Evolutionary conservation across 2,329 filamentous ascomycete species (phyloP), one percentile per base, ranked within the genome.

Genomic region (Sclerotiophoma versabilis): DNA sequence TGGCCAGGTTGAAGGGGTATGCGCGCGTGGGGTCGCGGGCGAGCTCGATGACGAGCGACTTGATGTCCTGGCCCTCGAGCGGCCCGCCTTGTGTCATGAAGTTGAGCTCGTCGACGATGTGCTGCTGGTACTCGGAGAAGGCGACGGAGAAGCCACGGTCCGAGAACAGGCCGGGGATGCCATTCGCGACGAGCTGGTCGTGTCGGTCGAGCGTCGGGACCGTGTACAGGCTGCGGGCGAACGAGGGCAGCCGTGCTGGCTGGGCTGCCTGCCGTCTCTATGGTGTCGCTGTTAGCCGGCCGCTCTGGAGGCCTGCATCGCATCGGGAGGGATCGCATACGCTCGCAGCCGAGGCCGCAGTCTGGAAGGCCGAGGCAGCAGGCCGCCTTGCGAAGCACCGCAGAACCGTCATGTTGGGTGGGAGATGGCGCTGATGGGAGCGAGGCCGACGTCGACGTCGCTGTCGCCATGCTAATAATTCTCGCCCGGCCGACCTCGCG

Each of bases 1-100:
- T 96, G 75, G 95, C 95, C 75, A 96, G 86, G 84, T 98, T 99
- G 87, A 99, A 99, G 73, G 89, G 81, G 65, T 88, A 83, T 34
- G 95, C 95, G 59, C 84, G 82, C 64, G 83, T 82, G 37, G 93
- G 89, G 69, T 95, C 85, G 75, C 92, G 91, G 56, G 93, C 90
- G 54, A 88, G 88, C 69, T 86, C 81, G 69, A 93, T 81, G 70
- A 90, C 77, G 70, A 96, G 87, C 39, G 86, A 80, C 76, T 90
- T 87, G 57, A 86, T 76, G 44, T 83, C 79, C 63, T 83, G 79
- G 72, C 85, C 77, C 62, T 87, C 87, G 69, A 84, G 83, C 15
- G 86, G 80, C 63, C 84, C 88, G 64, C 85, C 92, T 60, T 83
- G 85, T 58, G 85, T 89, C 68, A 90, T 75, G 53, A 80, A 77